Evolutionary conservation across 2,329 filamentous ascomycete genomes (phyloP), one percentile per base, ranked within the genome.

Genomic region (Phaeosphaeriaceae sp.): DNA sequence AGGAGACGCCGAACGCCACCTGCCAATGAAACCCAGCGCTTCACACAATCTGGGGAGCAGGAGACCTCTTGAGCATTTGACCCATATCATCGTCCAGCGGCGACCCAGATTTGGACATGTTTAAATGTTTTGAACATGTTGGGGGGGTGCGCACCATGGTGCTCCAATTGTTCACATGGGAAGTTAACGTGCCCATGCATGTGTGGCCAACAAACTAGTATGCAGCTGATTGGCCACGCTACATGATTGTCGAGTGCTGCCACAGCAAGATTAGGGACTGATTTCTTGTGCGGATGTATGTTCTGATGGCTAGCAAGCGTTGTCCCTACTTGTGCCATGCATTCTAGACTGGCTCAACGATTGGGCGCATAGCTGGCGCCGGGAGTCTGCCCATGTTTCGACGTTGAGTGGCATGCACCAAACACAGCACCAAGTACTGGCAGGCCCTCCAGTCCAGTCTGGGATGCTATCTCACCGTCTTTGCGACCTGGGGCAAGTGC

Each of bases 1-100:
- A 60, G 61, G 69, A 68, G 65, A 68, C 66, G 68, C 68, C 64
- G 66, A 60, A 56, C 52, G 58, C 55, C 57, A 56, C 42, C 54
- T 63, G 61, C 61, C 67, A 67, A 64, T 59, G 60, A 63, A 65
- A 54, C 55, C 58, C 62, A 67, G 63, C 68, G 66, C 65, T 67
- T 66, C 64, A 48, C 42, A 44, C 46, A 51, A 53, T 42, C 48
- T 60, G 58, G 53, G 54, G 54, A 35, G 48, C 36, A 41, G 37
- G 34, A 39, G 37, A 41, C 40, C 42, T 39, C 38, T 20, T 50
- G 47, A 40, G 35, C 38, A 51, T 51, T 47, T 55, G 62, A 61
- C 55, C 49, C 52, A 58, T 54, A 58, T 53, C 49, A 54, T 17
- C 35, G 35, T 32, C 21, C 52, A 7, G 49, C 54, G 46, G 61